Percentiles rank a stretch among this genome's conserved stretches.
phyloP scores from a whole-genome alignment of 2,329 filamentous ascomycete species.

The Aspergillus sp. region DNA sequence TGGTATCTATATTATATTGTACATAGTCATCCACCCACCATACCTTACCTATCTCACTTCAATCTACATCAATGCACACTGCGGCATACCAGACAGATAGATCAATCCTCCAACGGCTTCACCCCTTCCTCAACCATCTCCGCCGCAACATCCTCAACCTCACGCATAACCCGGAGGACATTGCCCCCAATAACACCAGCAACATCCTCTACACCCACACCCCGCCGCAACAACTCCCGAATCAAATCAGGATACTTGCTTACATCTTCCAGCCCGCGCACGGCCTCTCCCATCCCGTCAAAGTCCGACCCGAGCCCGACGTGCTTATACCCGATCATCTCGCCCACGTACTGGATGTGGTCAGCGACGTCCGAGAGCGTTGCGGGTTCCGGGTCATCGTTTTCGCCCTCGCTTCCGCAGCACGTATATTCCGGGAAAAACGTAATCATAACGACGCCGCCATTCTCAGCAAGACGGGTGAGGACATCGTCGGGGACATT shows the following conservation, averaged over 20 bases:
- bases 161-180: conserved; percentile 77
- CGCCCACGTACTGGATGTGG: conserved; percentile 80
- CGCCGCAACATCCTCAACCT: conserved; percentile 70
- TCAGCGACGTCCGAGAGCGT: conserved; percentile 75
- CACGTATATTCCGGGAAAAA: conserved; percentile 81
- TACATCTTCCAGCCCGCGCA: conserved; percentile 78
- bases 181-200: conserved; percentile 78
- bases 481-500: conserved; percentile 88
- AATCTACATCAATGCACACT: not conserved
- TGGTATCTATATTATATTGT: too few relatives aligned
- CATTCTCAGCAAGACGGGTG: conserved; percentile 69
- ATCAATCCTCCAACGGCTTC: conserved; percentile 45
- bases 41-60: too few relatives aligned
- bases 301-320: conserved; percentile 90
- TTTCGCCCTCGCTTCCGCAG: conserved; percentile 46
- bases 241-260: conserved; percentile 78
- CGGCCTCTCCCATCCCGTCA: conserved; percentile 64
- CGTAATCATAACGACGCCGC: conserved; percentile 87
- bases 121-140: conserved; percentile 61
- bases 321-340: conserved; percentile 80
- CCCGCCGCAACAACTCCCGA: conserved; percentile 69
- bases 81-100: not conserved
- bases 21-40: too few relatives aligned
- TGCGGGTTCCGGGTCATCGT: conserved; percentile 60
- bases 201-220: conserved; percentile 72